phyloP scores from a whole-genome alignment of 2,329 filamentous ascomycete genomes.

The Xylaria sp. region DNA sequence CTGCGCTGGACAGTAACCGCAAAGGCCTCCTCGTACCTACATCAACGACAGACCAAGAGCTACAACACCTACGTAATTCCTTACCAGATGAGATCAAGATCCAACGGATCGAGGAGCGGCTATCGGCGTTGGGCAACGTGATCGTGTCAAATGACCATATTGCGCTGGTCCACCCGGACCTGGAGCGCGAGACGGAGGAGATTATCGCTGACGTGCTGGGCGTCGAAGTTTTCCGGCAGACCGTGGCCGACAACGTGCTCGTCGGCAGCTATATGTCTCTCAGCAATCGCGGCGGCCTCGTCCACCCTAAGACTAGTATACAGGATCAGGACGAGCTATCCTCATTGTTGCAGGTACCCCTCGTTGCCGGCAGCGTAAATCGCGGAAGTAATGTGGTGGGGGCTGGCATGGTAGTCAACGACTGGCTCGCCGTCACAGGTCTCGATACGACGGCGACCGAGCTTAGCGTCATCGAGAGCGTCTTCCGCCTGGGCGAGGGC shows the following conservation, averaged over 20 bases:
- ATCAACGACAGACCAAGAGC: slow-evolving; percentile 95
- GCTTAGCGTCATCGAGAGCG: slow-evolving; percentile 93
- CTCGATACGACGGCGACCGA: slow-evolving; percentile 97
- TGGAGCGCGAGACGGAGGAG: slow-evolving; percentile 98
- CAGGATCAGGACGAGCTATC: slow-evolving; percentile 98
- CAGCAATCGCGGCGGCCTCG: slow-evolving; percentile 94
- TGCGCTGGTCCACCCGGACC: slow-evolving; percentile 92
- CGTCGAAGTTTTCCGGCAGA: slow-evolving; percentile 92
- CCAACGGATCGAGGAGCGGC: slow-evolving; percentile 95
- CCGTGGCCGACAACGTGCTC: slow-evolving; percentile 95
- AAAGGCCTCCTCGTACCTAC: slow-evolving; percentile 97
- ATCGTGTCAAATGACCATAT: slow-evolving; percentile 98
- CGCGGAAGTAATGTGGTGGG: slow-evolving; percentile 94
- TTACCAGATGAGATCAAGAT: slow-evolving; percentile 93
- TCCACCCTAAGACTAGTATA: slow-evolving; percentile 96
- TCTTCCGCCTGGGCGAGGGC: slow-evolving; percentile 94
- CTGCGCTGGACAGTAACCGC: slow-evolving; percentile 73
- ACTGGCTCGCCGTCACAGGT: slow-evolving; percentile 96
- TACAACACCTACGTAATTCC: slow-evolving; percentile 95
- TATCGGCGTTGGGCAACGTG: slow-evolving; percentile 96
- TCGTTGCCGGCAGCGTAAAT: slow-evolving; percentile 95
- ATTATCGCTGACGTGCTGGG: slow-evolving; percentile 95
- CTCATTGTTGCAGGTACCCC: slow-evolving; percentile 90
- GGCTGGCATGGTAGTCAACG: slow-evolving; percentile 95
- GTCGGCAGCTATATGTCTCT: slow-evolving; percentile 97